These are phyloP conservation scores for Suhomyces yuchorum DNA, from an alignment of 1,139 yeast species.

Conservation along the genomic window DNA sequence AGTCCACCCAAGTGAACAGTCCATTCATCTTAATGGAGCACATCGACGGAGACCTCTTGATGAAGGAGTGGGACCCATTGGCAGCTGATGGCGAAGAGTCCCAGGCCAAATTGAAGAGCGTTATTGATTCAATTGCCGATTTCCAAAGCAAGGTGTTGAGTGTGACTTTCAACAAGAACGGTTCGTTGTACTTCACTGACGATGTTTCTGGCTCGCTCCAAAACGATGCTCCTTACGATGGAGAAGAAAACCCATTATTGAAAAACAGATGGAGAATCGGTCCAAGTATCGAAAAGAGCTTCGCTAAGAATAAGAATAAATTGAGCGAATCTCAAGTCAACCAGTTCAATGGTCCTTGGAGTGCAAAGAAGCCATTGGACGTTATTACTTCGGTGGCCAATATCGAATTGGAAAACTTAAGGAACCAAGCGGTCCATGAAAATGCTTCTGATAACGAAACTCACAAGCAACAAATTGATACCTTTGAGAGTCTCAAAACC, in stretches of 20 bases:
- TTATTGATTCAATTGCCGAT: conserved; percentile 62
- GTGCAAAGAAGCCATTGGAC: conserved; percentile 54
- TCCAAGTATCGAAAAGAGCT: conserved; percentile 78
- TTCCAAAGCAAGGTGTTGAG: conserved; percentile 56
- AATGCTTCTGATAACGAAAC: conserved; percentile 23
- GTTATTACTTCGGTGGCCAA: conserved; percentile 64
- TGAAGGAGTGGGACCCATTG: conserved; percentile 91
- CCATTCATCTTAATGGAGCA: conserved; percentile 83
- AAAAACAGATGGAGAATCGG: conserved; percentile 85
- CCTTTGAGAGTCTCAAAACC: conserved; percentile 59
- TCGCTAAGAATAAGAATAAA: conserved; percentile 65
- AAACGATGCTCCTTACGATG: conserved; percentile 59
- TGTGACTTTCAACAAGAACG: conserved; percentile 66
- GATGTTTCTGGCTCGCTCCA: conserved; percentile 53
- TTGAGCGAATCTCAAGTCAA: conserved; percentile 49
- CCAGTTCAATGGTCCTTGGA: conserved; percentile 75
- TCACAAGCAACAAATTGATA: conserved; percentile 48
- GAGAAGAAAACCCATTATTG: conserved; percentile 57
- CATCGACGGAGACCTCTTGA: conserved; percentile 75
- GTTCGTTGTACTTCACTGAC: conserved; percentile 74
- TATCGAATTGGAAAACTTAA: conserved; percentile 66
- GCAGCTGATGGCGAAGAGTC: conserved; percentile 41
- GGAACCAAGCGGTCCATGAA: conserved; percentile 9
- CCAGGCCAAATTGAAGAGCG: conserved; percentile 51
- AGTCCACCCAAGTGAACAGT: conserved; percentile 60